Conservation (phyloP, 2,329 filamentous ascomycete genomes). For the Dothideomycetes sp. region DNA sequence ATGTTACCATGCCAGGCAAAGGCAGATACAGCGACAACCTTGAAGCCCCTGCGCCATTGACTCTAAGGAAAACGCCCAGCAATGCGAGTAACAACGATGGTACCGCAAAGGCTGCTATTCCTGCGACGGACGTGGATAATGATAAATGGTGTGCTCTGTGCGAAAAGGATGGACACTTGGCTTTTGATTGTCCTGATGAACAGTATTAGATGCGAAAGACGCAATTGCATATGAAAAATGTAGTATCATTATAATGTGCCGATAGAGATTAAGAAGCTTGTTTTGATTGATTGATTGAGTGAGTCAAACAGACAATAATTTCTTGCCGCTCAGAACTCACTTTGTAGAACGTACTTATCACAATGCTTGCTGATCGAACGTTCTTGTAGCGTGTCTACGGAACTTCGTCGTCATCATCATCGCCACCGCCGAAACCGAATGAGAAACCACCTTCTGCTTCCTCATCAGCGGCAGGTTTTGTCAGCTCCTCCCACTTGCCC, state of each 20-base stretch:
- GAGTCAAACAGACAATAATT: not conserved
- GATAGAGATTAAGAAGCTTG: not conserved
- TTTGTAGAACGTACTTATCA: too few relatives aligned
- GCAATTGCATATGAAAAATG: not conserved
- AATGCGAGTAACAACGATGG: slow-evolving; percentile 1
- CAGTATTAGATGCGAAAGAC: slow-evolving; percentile 27
- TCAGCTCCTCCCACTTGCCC: slow-evolving; percentile 77
- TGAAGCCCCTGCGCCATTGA: slow-evolving; percentile 10
- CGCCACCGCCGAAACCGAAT: slow-evolving; percentile 51
- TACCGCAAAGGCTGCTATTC: slow-evolving; percentile 2
- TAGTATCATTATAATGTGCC: not conserved
- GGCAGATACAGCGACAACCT: slow-evolving; percentile 17
- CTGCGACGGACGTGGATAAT: slow-evolving; percentile 45
- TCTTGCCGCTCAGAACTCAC: slow-evolving; percentile 1
- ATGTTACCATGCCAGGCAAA: not conserved
- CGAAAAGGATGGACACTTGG: slow-evolving; percentile 92
- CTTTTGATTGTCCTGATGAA: slow-evolving; percentile 38
- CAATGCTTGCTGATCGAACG: not conserved
- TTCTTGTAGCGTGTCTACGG: not conserved
- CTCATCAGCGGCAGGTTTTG: slow-evolving; percentile 45
- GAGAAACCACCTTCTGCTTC: slow-evolving; percentile 45
- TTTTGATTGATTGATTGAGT: not conserved
- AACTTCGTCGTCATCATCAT: slow-evolving; percentile 22
- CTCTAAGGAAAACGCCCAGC: slow-evolving; percentile 11
- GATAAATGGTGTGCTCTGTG: slow-evolving; percentile 96